phyloP scores from a whole-genome alignment of 345 rosid species.

The Salix dunnii region DNA sequence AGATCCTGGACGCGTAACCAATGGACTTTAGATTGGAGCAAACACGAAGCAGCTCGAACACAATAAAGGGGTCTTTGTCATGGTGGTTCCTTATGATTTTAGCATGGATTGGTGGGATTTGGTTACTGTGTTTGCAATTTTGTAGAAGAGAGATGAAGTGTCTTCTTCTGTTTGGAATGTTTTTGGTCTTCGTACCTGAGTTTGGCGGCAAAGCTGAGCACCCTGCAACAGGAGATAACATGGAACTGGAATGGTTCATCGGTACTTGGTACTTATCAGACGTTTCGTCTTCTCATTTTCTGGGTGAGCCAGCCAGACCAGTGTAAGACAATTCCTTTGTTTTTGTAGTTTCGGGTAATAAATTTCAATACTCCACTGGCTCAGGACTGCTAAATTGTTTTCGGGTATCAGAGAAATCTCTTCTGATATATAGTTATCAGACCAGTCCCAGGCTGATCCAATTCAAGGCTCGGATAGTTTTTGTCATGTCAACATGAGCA shows the following conservation, averaged over 20 bases:
- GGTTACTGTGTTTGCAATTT: slow-evolving; percentile 28
- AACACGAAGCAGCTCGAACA: slow-evolving; percentile 57
- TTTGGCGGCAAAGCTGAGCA: slow-evolving; percentile 14
- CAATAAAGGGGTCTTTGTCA: slow-evolving; percentile 46
- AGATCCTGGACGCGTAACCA: slow-evolving; percentile 46
- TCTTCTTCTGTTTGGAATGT: slow-evolving; percentile 12
- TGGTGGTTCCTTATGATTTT: slow-evolving; percentile 42
- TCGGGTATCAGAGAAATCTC: too few relatives aligned
- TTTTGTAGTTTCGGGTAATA: too few relatives aligned
- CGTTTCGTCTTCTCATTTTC: too few relatives aligned
- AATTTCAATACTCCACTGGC: too few relatives aligned
- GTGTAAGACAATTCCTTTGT: too few relatives aligned
- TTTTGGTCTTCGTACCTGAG: neutral
- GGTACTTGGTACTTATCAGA: too few relatives aligned
- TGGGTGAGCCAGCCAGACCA: too few relatives aligned
- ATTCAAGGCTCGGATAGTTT: too few relatives aligned
- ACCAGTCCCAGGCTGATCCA: too few relatives aligned
- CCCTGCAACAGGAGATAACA: slow-evolving; percentile 2
- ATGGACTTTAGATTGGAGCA: slow-evolving; percentile 40
- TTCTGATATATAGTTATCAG: too few relatives aligned
- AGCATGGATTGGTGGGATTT: slow-evolving; percentile 39
- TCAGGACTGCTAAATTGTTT: too few relatives aligned
- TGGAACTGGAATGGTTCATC: slow-evolving; percentile 11
- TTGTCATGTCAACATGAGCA: too few relatives aligned
- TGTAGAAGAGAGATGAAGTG: slow-evolving; percentile 27